Evolutionary conservation across 768 basidiomycete species (phyloP), one percentile per base, ranked within the genome.

Genomic region (Serpula lacrymans): DNA sequence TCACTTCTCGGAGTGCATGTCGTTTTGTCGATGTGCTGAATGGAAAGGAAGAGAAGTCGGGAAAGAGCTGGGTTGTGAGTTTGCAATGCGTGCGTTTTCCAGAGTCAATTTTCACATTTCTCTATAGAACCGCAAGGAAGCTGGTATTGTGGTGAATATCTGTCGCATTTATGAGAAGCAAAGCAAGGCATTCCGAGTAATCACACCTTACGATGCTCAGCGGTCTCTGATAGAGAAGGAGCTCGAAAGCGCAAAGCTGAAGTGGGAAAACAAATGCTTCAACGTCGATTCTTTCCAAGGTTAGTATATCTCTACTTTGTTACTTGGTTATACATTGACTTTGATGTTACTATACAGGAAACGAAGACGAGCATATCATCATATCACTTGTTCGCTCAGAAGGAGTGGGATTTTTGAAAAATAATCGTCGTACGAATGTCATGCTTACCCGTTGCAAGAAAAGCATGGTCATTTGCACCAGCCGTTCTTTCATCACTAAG

Each of bases 261-360:
- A 57, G 0, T 84, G 78, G 80, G 59, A 71, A 27, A 75, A 88
- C 54, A 88, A 71, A 41, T 76, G 77, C 22, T 88, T 84, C 64
- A 86, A 84, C 48, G 77, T 88, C 8, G 87, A 88, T 55, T 77
- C 81, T 4, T 88, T 88, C 53, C 86, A 87, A 78, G 87, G 88
- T 86, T 44, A 16, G 59, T 47, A 22, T 6, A 10, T 6, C 14
- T 46, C 47, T 9, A 34, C 37, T 32, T 45, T 18, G 25, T 32
- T 47, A 12, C 39, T 21, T 26, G 18, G 17, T 3, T 18, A 39
- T 18, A 33, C 45, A 9, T 14, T 43, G 16, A 37, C 33, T 31
- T 22, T 61, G 39, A 61, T 50, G 18, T 17, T 32, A 6, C 3
- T 14, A 29, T 6, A 4, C 42, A 89, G 88, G 88, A 28, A 91